phyloP scores from a whole-genome alignment of 176 grass and related monocot genomes.

The Luzula sylvatica region DNA sequence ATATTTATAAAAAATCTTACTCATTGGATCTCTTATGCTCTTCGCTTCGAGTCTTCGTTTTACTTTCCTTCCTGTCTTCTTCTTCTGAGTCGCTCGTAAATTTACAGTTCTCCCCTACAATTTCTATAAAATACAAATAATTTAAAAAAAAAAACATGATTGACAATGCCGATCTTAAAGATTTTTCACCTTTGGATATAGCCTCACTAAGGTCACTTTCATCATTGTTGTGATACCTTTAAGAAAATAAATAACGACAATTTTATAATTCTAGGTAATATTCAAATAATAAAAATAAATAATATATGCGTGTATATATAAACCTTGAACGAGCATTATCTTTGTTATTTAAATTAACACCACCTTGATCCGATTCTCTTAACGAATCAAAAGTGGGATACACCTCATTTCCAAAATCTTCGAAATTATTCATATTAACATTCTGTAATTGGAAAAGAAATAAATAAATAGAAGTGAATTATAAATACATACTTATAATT shows the following conservation, averaged over 20 bases:
- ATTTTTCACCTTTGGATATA: slow-evolving; percentile 28
- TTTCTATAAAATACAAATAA: slow-evolving; percentile 23
- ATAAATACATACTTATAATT: not conserved
- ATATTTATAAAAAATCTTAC: slow-evolving; percentile 19
- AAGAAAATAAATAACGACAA: slow-evolving; percentile 12
- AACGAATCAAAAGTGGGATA: slow-evolving; percentile 29
- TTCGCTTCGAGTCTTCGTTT: slow-evolving; percentile 22
- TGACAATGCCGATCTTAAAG: not conserved
- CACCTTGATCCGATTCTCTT: slow-evolving; percentile 19
- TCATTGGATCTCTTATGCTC: slow-evolving; percentile 19
- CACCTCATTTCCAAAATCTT: slow-evolving; percentile 29
- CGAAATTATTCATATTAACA: slow-evolving; percentile 35
- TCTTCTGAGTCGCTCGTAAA: slow-evolving; percentile 22
- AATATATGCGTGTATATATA: not conserved
- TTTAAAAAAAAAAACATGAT: slow-evolving; percentile 5
- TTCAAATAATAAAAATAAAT: slow-evolving; percentile 1
- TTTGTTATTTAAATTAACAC: slow-evolving; percentile 15
- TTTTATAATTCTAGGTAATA: slow-evolving; percentile 8
- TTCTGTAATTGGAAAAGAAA: slow-evolving; percentile 18
- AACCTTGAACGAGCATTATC: not conserved
- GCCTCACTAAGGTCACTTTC: slow-evolving; percentile 42
- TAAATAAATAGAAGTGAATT: not conserved
- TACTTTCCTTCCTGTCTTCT: slow-evolving; percentile 17
- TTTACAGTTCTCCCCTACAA: slow-evolving; percentile 38
- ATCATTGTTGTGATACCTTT: slow-evolving; percentile 32